Conservation (phyloP, 768 basidiomycete species). For the Leccinum disarticulatum region DNA sequence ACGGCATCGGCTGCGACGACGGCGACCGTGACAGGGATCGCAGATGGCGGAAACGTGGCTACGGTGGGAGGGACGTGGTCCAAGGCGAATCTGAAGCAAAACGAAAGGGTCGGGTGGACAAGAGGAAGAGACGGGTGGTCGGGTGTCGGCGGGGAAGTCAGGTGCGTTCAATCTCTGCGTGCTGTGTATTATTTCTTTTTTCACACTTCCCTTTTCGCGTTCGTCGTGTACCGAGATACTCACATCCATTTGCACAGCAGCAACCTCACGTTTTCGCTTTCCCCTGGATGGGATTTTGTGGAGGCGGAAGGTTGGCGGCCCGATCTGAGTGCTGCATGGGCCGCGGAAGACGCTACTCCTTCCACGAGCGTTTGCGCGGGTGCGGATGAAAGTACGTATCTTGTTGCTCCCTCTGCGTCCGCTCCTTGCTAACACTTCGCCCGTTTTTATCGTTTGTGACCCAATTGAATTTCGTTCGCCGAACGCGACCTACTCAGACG, state of each 20-base stretch:
- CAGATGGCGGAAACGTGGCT: not conserved
- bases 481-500: slow-evolving; percentile 31
- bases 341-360: slow-evolving; percentile 15
- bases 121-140: slow-evolving; percentile 17
- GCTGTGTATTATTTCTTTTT: too few relatives aligned
- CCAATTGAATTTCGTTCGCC: not conserved
- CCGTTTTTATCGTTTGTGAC: not conserved
- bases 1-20: not conserved
- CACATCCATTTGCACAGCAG: slow-evolving; percentile 46
- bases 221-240: too few relatives aligned
- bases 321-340: slow-evolving; percentile 62
- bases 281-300: slow-evolving; percentile 71
- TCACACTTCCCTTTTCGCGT: too few relatives aligned
- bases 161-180: slow-evolving; percentile 14
- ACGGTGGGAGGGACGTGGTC: slow-evolving; percentile 10
- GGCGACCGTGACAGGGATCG: not conserved
- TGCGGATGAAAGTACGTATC: slow-evolving; percentile 27
- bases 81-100: slow-evolving; percentile 13
- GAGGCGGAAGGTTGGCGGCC: slow-evolving; percentile 76
- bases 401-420: too few relatives aligned
- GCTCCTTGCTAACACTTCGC: not conserved
- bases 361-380: slow-evolving; percentile 13
- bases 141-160: slow-evolving; percentile 13
- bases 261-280: slow-evolving; percentile 76
- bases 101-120: slow-evolving; percentile 12